A percentile compares a stretch with the other conserved stretches of the same genome.
Conservation (phyloP, 257 asterid genomes). For the Ilex asprella region DNA sequence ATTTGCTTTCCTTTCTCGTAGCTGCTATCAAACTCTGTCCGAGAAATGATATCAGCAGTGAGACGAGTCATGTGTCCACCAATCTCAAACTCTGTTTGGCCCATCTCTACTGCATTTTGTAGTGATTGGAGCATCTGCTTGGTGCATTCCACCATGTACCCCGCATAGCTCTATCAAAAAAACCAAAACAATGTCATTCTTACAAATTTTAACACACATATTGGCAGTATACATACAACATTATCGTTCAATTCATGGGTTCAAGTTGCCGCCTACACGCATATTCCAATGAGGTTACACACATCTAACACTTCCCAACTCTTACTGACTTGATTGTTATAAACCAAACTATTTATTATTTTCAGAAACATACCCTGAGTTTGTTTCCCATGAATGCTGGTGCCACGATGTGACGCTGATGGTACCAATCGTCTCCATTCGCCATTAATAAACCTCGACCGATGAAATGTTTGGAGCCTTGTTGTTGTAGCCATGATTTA, state of each 20-base stretch:
- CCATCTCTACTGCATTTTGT: constrained; percentile 25
- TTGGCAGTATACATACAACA: too few species aligned
- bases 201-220: too few species aligned
- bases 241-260: too few species aligned
- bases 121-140: constrained; percentile 46
- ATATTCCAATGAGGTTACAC: too few species aligned
- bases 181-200: background rate
- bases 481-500: constrained; percentile 80
- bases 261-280: too few species aligned
- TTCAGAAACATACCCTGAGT: constrained; percentile 47
- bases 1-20: constrained; percentile 80
- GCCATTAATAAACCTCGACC: constrained; percentile 92
- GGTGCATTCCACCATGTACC: constrained; percentile 81
- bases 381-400: constrained; percentile 88
- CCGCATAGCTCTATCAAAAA: constrained; percentile 54
- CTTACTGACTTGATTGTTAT: too few species aligned
- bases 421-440: constrained; percentile 80
- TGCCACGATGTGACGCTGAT: constrained; percentile 81
- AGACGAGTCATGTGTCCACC: constrained; percentile 71
- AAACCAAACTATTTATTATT: background rate
- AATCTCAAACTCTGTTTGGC: constrained; percentile 59
- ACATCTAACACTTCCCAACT: too few species aligned
- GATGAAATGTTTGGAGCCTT: constrained; percentile 78
- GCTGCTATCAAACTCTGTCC: constrained; percentile 71
- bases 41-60: constrained; percentile 83